Percentiles rank a stretch among this genome's conserved stretches.
These are phyloP conservation scores for Cladorrhinum samala DNA, from an alignment of 495 filamentous ascomycete genomes.

Conservation along the genomic window DNA sequence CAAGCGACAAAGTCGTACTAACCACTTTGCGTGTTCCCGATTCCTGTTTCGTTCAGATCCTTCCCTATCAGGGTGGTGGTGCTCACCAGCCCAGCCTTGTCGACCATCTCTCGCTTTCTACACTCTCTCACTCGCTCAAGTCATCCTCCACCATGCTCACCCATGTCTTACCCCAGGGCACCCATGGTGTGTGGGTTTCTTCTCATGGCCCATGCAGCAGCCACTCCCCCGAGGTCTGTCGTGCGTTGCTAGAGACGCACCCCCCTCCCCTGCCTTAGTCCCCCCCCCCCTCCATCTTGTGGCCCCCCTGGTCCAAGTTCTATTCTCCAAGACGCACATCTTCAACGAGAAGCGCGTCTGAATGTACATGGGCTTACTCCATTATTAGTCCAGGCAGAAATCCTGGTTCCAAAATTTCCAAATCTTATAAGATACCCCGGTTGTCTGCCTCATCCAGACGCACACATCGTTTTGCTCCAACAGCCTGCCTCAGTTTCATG, in stretches of 20 bases:
- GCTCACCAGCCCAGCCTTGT: too few species aligned
- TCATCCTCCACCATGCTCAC: background rate
- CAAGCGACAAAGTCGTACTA: too few species aligned
- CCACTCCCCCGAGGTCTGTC: slow-evolving; percentile 7
- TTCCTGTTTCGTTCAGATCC: background rate
- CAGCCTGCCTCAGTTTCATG: slow-evolving; percentile 23
- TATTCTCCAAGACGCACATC: slow-evolving; percentile 21
- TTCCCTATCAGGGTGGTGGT: background rate
- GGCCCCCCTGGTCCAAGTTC: slow-evolving; percentile 5
- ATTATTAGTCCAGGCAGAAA: slow-evolving; percentile 35
- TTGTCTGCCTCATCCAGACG: slow-evolving; percentile 23
- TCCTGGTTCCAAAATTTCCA: slow-evolving; percentile 13
- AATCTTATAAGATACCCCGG: slow-evolving; percentile 30
- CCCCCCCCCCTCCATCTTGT: background rate
- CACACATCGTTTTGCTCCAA: slow-evolving; percentile 18
- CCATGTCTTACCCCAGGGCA: slow-evolving; percentile 12
- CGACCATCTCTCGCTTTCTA: background rate
- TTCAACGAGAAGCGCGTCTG: slow-evolving; percentile 17
- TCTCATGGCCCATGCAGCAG: background rate
- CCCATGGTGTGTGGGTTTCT: slow-evolving; percentile 3
- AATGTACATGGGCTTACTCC: slow-evolving; percentile 18
- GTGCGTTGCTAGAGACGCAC: slow-evolving; percentile 14
- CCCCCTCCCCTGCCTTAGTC: slow-evolving; percentile 3
- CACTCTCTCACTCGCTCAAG: background rate
- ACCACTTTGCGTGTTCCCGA: background rate